Conservation (phyloP, 176 grass and related monocot genomes). For the Avena sativa region DNA sequence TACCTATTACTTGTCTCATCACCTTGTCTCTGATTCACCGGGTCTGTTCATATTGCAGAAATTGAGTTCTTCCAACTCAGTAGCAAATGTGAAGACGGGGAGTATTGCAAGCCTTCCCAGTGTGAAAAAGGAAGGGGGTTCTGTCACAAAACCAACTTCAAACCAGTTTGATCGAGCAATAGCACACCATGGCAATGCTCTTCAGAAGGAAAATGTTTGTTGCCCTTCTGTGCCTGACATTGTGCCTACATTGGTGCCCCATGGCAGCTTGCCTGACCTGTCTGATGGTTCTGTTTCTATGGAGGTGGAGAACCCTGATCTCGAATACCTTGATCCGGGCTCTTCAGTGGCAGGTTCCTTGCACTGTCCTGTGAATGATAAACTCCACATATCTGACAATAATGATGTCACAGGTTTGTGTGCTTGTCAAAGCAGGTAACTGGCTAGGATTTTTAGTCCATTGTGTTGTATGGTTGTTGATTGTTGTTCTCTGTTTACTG, state of each 20-base stretch:
- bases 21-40: neutral
- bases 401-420: slow-evolving; percentile 58
- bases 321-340: slow-evolving; percentile 58
- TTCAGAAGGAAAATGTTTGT: slow-evolving; percentile 35
- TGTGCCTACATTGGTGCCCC: slow-evolving; percentile 10
- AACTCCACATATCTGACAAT: slow-evolving; percentile 62
- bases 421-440: slow-evolving; percentile 15
- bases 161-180: slow-evolving; percentile 30
- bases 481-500: slow-evolving; percentile 35
- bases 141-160: slow-evolving; percentile 1
- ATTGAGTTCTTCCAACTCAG: slow-evolving; percentile 13
- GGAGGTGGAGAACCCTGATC: slow-evolving; percentile 66
- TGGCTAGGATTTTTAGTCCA: neutral
- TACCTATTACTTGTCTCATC: neutral
- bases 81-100: slow-evolving; percentile 44
- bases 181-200: slow-evolving; percentile 15
- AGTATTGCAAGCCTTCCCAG: slow-evolving; percentile 19
- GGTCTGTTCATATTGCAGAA: slow-evolving; percentile 33
- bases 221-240: neutral
- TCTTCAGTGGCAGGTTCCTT: slow-evolving; percentile 60
- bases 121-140: neutral
- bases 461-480: slow-evolving; percentile 19
- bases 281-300: slow-evolving; percentile 42
- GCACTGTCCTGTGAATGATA: slow-evolving; percentile 53
- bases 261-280: neutral